Evolutionary conservation across 2,329 filamentous ascomycete genomes (phyloP).

Genomic region (Phaeosphaeriaceae sp.): DNA sequence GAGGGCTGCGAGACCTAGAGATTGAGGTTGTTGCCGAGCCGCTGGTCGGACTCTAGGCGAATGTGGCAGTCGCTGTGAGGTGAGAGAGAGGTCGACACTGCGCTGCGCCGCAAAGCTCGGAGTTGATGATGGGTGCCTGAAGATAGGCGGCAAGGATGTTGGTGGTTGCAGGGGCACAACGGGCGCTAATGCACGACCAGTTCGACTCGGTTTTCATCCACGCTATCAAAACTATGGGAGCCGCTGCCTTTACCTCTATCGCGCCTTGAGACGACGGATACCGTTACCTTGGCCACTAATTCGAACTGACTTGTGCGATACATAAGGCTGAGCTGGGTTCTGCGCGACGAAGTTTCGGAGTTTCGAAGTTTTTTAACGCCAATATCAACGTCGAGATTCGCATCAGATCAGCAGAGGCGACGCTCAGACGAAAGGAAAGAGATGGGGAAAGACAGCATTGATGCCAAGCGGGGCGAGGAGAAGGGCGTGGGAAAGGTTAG

Average conservation of each 20-base stretch:
- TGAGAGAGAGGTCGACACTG: no score
- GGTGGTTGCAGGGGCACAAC: not conserved
- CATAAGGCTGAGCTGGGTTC: not conserved
- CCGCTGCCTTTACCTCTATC: not conserved
- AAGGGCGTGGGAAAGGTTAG: not conserved
- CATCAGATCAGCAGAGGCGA: not conserved
- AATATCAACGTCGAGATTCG: not conserved
- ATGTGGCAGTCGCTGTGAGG: not conserved
- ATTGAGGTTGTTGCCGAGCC: no score
- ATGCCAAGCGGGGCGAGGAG: not conserved
- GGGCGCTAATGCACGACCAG: conserved; percentile 23
- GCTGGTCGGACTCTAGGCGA: no score
- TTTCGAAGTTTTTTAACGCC: no score
- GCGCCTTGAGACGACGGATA: not conserved
- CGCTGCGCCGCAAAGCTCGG: no score
- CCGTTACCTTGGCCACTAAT: not conserved
- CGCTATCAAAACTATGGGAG: not conserved
- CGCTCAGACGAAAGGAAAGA: not conserved
- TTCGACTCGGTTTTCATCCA: not conserved
- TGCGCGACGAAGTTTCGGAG: not conserved
- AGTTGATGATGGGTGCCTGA: not conserved
- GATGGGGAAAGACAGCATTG: not conserved
- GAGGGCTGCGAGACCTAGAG: no score
- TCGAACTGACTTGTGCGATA: not conserved
- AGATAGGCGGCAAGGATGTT: not conserved